Evolutionary conservation across 1,139 yeast species (phyloP).

Genomic region (Debaryomyces fabryi): DNA sequence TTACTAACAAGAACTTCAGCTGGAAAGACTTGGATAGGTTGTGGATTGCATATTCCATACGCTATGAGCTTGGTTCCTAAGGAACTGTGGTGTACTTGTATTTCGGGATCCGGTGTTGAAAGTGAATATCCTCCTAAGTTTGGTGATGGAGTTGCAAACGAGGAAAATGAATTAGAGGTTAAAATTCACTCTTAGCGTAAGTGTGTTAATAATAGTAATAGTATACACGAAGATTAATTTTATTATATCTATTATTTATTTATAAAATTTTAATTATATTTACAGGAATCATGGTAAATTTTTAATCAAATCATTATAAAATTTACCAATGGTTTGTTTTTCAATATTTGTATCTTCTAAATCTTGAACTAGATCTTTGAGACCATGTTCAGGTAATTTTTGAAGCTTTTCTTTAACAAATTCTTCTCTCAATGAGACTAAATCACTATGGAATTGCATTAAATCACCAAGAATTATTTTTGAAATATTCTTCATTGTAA

Average conservation of each 20-base stretch:
- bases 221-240: background rate
- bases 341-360: conserved; percentile 24
- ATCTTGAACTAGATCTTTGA: conserved; percentile 25
- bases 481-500: conserved; percentile 44
- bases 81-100: conserved; percentile 38
- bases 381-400: conserved; percentile 39
- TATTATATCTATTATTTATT: background rate
- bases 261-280: background rate
- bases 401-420: conserved; percentile 36
- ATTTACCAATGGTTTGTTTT: conserved; percentile 13
- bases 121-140: conserved; percentile 21
- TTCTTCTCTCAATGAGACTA: conserved; percentile 20
- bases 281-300: conserved; percentile 1
- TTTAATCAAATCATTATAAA: conserved; percentile 1
- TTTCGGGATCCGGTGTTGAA: conserved; percentile 15
- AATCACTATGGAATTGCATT: conserved; percentile 39
- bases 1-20: conserved; percentile 16
- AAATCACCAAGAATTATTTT: conserved; percentile 43
- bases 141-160: conserved; percentile 17
- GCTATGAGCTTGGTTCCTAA: conserved; percentile 43
- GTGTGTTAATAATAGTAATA: background rate
- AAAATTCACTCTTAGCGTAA: background rate
- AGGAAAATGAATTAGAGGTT: background rate
- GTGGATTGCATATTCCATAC: conserved; percentile 45
- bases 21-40: conserved; percentile 46